A percentile compares a stretch with the other conserved stretches of the same genome.
Evolutionary conservation across 208 protist species (phyloP).

Genomic region (Leptomonas pyrrhocoris): DNA sequence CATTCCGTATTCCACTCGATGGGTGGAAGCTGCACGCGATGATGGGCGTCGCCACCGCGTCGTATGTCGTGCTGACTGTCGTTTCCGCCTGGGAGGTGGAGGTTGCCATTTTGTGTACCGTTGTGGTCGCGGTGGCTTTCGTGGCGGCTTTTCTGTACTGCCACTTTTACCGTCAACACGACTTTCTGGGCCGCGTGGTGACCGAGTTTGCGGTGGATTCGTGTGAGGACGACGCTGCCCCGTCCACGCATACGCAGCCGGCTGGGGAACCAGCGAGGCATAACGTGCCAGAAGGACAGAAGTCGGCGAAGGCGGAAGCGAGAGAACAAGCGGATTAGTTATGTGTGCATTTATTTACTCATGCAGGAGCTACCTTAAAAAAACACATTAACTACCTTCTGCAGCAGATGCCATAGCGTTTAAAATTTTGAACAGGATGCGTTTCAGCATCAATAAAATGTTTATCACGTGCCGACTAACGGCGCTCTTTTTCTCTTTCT

Average conservation of each 20-base stretch:
- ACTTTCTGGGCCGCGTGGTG: slow-evolving; percentile 74
- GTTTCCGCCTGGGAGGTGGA: slow-evolving; percentile 50
- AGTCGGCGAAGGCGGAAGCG: neutral
- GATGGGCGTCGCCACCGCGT: slow-evolving; percentile 47
- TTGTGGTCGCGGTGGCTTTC: slow-evolving; percentile 35
- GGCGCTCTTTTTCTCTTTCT: too few species aligned
- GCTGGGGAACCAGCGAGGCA: neutral
- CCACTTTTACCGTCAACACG: slow-evolving; percentile 42
- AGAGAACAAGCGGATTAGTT: slow-evolving; percentile 1
- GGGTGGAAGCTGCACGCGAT: slow-evolving; percentile 44
- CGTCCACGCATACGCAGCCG: neutral
- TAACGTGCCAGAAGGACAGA: neutral
- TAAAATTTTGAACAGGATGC: too few species aligned
- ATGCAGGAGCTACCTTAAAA: too few species aligned
- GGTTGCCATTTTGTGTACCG: slow-evolving; percentile 45
- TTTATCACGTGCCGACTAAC: too few species aligned
- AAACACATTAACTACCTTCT: too few species aligned
- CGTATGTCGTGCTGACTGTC: slow-evolving; percentile 47
- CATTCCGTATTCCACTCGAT: slow-evolving; percentile 59
- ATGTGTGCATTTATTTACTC: neutral
- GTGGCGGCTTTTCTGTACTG: slow-evolving; percentile 54
- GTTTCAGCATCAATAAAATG: too few species aligned
- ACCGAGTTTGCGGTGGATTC: slow-evolving; percentile 31
- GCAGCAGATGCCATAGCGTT: too few species aligned
- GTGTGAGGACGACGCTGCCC: neutral